These are phyloP conservation scores for Jamesozyma rosinii DNA, from an alignment of 805 yeast species.

Conservation along the genomic window DNA sequence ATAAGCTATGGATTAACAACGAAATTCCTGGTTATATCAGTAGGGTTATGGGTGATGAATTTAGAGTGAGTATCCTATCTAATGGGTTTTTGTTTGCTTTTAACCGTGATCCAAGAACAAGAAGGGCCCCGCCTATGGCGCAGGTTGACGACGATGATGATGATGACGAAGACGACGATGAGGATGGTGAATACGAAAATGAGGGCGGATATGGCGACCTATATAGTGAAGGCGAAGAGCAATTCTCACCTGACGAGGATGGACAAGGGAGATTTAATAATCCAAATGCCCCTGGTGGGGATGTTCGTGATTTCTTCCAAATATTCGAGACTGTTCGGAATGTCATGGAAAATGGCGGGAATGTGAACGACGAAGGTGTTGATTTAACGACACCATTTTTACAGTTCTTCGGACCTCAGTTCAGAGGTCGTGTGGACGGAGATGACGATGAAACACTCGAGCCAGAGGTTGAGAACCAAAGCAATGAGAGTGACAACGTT, in stretches of 20 bases:
- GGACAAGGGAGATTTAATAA: constrained; percentile 6
- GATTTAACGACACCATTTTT: constrained; percentile 16
- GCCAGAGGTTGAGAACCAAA: not conserved
- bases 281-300: constrained; percentile 13
- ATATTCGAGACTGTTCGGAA: constrained; percentile 21
- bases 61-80: constrained; percentile 23
- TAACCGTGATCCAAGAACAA: constrained; percentile 20
- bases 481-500: not conserved
- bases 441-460: constrained; percentile 7
- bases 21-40: constrained; percentile 43
- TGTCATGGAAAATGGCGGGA: constrained; percentile 12
- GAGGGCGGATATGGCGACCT: constrained; percentile 14
- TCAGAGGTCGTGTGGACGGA: constrained; percentile 9
- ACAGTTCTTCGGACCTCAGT: constrained; percentile 19
- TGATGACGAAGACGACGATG: constrained; percentile 19
- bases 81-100: constrained; percentile 22
- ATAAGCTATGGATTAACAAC: constrained; percentile 53
- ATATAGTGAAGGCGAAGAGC: constrained; percentile 11
- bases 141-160: constrained; percentile 12
- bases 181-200: constrained; percentile 19
- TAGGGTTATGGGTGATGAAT: constrained; percentile 31
- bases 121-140: constrained; percentile 13
- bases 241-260: constrained; percentile 1
- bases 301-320: constrained; percentile 21
- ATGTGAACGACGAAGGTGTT: constrained; percentile 11